Evolutionary conservation across 2,329 filamentous ascomycete species (phyloP).

Genomic region (Stemphylium lycopersici): DNA sequence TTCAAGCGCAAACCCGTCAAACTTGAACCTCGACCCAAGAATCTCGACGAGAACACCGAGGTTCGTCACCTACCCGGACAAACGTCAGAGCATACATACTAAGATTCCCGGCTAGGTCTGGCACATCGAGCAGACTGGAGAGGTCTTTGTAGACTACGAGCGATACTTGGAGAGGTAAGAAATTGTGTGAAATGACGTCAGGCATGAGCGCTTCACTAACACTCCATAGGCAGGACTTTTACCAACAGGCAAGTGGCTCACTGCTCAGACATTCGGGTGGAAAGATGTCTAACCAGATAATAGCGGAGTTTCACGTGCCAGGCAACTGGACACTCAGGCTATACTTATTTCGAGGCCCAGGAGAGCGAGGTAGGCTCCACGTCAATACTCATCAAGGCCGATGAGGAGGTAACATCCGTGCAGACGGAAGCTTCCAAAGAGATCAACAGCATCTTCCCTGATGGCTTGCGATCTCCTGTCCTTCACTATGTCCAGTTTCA

Average conservation of each 20-base stretch:
- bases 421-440: conserved; percentile 74
- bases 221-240: conserved; percentile 79
- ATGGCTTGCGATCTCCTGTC: conserved; percentile 87
- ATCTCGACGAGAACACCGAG: conserved; percentile 83
- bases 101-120: conserved; percentile 70
- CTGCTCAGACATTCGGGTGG: neutral
- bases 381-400: conserved; percentile 30
- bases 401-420: conserved; percentile 38
- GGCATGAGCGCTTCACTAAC: conserved; percentile 24
- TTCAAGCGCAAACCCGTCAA: conserved; percentile 96
- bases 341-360: conserved; percentile 91
- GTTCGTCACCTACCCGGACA: conserved; percentile 57
- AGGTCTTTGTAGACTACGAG: conserved; percentile 89
- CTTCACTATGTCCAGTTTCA: conserved; percentile 87
- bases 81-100: conserved; percentile 25
- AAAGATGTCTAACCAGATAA: conserved; percentile 28
- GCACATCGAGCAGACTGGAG: conserved; percentile 87
- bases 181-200: conserved; percentile 28
- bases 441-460: conserved; percentile 90
- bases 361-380: conserved; percentile 78
- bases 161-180: conserved; percentile 81
- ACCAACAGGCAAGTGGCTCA: conserved; percentile 72
- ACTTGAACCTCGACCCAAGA: conserved; percentile 72
- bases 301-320: conserved; percentile 92
- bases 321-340: conserved; percentile 88